Evolutionary conservation across 73 alveolate genomes (phyloP).

Genomic region (Paramecium sexaurelia): DNA sequence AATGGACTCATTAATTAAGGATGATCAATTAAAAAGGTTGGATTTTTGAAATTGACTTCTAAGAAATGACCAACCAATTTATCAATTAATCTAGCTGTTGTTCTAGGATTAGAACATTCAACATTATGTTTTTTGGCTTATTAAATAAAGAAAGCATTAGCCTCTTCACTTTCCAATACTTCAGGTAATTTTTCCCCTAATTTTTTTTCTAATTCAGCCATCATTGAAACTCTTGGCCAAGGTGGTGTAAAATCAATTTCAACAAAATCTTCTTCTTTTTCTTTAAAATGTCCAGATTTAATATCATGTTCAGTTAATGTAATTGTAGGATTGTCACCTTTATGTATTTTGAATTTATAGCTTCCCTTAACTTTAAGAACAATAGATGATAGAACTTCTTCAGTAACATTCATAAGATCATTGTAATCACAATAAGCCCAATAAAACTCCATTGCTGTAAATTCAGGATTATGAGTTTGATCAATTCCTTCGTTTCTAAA

Average conservation of each 20-base stretch:
- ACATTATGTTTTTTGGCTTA: constrained; percentile 83
- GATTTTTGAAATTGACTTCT: constrained; percentile 95
- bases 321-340: constrained; percentile 80
- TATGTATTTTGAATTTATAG: constrained; percentile 91
- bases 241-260: constrained; percentile 99
- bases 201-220: constrained; percentile 86
- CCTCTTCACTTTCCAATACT: constrained; percentile 90
- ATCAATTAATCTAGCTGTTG: constrained; percentile 91
- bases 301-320: constrained; percentile 60
- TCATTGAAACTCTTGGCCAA: constrained; percentile 95
- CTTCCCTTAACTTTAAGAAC: constrained; percentile 91
- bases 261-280: constrained; percentile 76
- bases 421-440: constrained; percentile 99
- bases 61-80: constrained; percentile 97
- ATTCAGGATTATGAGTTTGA: constrained; percentile 99
- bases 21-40: constrained; percentile 97
- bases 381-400: constrained; percentile 89
- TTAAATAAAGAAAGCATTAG: constrained; percentile 84
- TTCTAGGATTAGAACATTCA: constrained; percentile 88
- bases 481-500: constrained; percentile 99
- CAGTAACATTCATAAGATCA: constrained; percentile 98
- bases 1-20: constrained; percentile 99
- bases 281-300: constrained; percentile 51
- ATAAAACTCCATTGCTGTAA: constrained; percentile 99
- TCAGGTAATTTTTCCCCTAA: constrained; percentile 83